These are phyloP conservation scores for Hericium alpestre DNA, from an alignment of 768 basidiomycete species.

Conservation along the genomic window DNA sequence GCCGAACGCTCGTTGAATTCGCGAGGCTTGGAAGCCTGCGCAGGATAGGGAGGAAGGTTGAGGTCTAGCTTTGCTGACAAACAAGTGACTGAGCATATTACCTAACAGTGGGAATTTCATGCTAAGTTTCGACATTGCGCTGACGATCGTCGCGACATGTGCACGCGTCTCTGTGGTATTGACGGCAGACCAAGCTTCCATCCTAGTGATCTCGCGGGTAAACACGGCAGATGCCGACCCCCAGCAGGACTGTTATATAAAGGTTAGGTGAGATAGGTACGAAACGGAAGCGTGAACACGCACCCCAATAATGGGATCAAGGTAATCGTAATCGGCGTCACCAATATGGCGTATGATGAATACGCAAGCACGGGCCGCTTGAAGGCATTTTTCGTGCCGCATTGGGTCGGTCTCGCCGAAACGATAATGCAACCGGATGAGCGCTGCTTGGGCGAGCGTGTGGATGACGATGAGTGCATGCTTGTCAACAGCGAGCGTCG, in stretches of 20 bases:
- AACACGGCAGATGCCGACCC: conserved; percentile 56
- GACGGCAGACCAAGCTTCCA: conserved; percentile 56
- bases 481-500: conserved; percentile 45
- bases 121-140: conserved; percentile 53
- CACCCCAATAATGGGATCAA: conserved; percentile 75
- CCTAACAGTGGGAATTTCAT: conserved; percentile 51
- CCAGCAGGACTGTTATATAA: conserved; percentile 52
- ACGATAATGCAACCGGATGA: conserved; percentile 53
- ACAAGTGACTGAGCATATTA: conserved; percentile 9
- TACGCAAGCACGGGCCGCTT: conserved; percentile 50
- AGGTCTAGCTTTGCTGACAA: neutral
- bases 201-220: conserved; percentile 51
- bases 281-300: conserved; percentile 16
- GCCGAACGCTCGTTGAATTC: neutral
- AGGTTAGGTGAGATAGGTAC: conserved; percentile 1
- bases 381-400: conserved; percentile 57
- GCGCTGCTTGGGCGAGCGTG: conserved; percentile 55
- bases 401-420: conserved; percentile 34
- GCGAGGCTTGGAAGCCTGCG: conserved; percentile 2
- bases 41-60: neutral
- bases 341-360: conserved; percentile 51
- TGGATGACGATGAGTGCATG: conserved; percentile 50
- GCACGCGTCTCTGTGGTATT: conserved; percentile 43
- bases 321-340: conserved; percentile 55
- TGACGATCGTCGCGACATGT: conserved; percentile 51